phyloP scores from a whole-genome alignment of 768 basidiomycete species.

The Panaeolus cyanescens region DNA sequence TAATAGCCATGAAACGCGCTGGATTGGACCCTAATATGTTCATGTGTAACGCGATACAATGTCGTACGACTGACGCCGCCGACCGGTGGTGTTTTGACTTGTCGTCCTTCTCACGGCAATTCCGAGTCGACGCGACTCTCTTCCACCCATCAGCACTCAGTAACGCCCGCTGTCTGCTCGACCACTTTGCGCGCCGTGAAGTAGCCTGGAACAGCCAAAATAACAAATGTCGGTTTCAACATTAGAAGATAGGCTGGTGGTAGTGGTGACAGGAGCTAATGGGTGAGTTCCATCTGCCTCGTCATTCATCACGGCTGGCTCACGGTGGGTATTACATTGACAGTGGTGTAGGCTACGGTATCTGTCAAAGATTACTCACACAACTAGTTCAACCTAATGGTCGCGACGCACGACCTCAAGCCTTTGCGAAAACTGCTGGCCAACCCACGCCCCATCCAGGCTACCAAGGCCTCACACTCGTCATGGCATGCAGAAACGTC shows the following conservation, averaged over 20 bases:
- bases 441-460: slow-evolving; percentile 15
- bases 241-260: slow-evolving; percentile 35
- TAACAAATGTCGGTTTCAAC: not conserved
- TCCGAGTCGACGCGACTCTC: no score
- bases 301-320: not conserved
- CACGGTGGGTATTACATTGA: not conserved
- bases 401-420: slow-evolving; percentile 52
- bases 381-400: slow-evolving; percentile 59
- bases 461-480: slow-evolving; percentile 64
- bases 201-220: not conserved
- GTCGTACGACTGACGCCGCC: not conserved
- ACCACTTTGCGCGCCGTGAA: not conserved
- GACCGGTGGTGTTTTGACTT: not conserved
- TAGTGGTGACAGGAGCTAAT: slow-evolving; percentile 75
- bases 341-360: slow-evolving; percentile 84
- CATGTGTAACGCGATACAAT: not conserved
- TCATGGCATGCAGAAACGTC: slow-evolving; percentile 78
- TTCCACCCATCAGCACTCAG: not conserved
- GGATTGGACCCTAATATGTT: no score
- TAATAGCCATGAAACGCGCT: no score
- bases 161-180: not conserved
- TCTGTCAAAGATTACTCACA: slow-evolving; percentile 75
- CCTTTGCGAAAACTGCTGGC: slow-evolving; percentile 29
- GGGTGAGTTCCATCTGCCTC: slow-evolving; percentile 40
- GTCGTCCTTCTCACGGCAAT: not conserved